A percentile compares a stretch with the other conserved stretches of the same genome.
Evolutionary conservation across 345 rosid species (phyloP).

Genomic region (Moringa oleifera): DNA sequence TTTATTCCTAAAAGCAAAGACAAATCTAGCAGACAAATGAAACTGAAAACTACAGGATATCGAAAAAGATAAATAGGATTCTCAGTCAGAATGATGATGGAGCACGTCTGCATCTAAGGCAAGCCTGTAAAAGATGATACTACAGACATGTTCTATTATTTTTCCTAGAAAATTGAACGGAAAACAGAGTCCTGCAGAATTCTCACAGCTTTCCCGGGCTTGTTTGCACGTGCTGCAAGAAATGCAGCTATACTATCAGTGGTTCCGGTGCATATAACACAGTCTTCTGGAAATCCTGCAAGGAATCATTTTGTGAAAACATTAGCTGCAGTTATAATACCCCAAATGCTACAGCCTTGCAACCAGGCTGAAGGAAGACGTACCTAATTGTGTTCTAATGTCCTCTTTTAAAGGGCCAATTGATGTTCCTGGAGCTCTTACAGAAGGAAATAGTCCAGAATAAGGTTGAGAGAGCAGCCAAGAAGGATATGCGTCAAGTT

Average conservation of each 20-base stretch:
- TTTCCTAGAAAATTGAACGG: constrained; percentile 4
- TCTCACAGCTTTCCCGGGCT: constrained; percentile 86
- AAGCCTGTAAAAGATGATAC: not conserved
- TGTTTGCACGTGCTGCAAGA: constrained; percentile 82
- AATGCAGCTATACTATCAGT: constrained; percentile 96
- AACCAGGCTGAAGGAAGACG: not conserved
- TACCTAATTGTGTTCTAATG: constrained; percentile 53
- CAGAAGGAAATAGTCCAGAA: constrained; percentile 60
- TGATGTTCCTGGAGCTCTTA: constrained; percentile 75
- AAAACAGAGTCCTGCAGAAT: constrained; percentile 14
- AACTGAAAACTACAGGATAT: too few relatives aligned
- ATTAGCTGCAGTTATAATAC: constrained; percentile 4
- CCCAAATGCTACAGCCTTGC: too few relatives aligned
- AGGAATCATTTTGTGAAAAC: constrained; percentile 6
- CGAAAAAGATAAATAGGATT: not conserved
- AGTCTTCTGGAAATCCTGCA: constrained; percentile 74
- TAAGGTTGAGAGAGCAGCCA: constrained; percentile 88
- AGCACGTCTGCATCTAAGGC: not conserved
- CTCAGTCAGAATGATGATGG: not conserved
- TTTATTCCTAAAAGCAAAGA: not conserved
- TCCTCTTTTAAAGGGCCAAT: constrained; percentile 57
- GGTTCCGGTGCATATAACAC: constrained; percentile 78
- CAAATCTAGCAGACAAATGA: not conserved
- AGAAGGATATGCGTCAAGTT: constrained; percentile 68
- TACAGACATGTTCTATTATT: too few relatives aligned